A percentile compares a stretch with the other conserved stretches of the same genome.
phyloP scores from a whole-genome alignment of 208 protist genomes.

The Leishmania arabica region DNA sequence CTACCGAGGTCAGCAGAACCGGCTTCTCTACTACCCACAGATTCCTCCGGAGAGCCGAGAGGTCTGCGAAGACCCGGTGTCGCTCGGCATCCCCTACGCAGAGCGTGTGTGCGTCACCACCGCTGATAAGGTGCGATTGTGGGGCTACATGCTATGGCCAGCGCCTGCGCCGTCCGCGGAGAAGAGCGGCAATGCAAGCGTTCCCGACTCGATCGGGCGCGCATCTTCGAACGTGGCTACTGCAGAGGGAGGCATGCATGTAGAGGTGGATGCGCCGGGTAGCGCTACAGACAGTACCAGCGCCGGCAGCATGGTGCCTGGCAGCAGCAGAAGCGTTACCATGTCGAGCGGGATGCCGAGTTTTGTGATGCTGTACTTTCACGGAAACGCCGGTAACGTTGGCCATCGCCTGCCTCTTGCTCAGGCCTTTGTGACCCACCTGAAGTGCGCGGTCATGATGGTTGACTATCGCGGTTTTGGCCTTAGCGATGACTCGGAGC shows the following conservation, averaged over 20 bases:
- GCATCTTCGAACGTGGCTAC: not conserved
- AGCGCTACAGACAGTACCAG: not conserved
- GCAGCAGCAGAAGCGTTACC: not conserved
- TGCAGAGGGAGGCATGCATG: not conserved
- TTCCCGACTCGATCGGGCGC: not conserved
- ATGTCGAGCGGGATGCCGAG: constrained; percentile 13
- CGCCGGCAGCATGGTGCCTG: not conserved
- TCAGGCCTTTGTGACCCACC: constrained; percentile 40
- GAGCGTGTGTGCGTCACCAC: constrained; percentile 71
- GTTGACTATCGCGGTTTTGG: constrained; percentile 93
- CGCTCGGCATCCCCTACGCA: constrained; percentile 52
- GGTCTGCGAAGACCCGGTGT: constrained; percentile 59
- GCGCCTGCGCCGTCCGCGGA: constrained; percentile 9
- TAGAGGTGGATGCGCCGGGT: not conserved
- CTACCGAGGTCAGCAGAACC: constrained; percentile 37
- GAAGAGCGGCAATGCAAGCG: constrained; percentile 12
- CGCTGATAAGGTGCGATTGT: constrained; percentile 63
- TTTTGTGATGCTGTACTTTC: constrained; percentile 89
- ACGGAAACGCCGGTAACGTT: constrained; percentile 93
- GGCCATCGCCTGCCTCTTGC: constrained; percentile 85
- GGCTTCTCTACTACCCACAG: constrained; percentile 73
- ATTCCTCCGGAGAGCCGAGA: constrained; percentile 56
- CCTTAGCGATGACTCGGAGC: constrained; percentile 49
- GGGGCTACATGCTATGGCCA: constrained; percentile 82
- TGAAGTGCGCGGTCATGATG: constrained; percentile 84